These are phyloP conservation scores for Talaromyces sp. DNA, from an alignment of 2,329 filamentous ascomycete species.

Conservation along the genomic window DNA sequence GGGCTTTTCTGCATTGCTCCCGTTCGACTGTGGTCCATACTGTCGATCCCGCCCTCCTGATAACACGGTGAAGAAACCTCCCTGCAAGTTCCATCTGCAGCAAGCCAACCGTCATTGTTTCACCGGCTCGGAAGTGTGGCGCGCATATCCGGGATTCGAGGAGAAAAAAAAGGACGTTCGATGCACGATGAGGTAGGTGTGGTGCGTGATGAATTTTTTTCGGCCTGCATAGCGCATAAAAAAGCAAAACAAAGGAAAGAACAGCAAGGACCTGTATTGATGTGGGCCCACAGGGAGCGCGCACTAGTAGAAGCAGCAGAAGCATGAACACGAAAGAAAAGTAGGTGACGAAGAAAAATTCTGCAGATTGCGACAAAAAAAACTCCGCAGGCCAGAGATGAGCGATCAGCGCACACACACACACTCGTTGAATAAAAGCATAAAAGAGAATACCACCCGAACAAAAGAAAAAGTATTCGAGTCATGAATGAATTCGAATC, in stretches of 20 bases:
- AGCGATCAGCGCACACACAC: constrained; percentile 7
- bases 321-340: constrained; percentile 14
- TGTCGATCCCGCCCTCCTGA: neutral
- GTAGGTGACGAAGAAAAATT: too few relatives aligned
- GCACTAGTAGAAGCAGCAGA: constrained; percentile 7
- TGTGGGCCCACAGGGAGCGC: constrained; percentile 25
- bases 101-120: constrained; percentile 9
- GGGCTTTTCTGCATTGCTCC: neutral
- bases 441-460: constrained; percentile 27
- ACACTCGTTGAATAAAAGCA: constrained; percentile 15
- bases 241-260: constrained; percentile 14
- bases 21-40: neutral
- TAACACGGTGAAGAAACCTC: constrained; percentile 6
- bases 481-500: constrained; percentile 21
- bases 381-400: constrained; percentile 4
- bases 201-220: constrained; percentile 10
- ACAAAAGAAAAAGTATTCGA: constrained; percentile 25
- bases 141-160: constrained; percentile 6
- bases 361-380: constrained; percentile 9
- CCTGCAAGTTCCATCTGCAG: constrained; percentile 4
- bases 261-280: constrained; percentile 16
- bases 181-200: constrained; percentile 7
- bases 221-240: constrained; percentile 10
- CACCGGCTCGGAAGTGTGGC: constrained; percentile 6
- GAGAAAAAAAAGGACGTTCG: constrained; percentile 1